These are phyloP conservation scores for Pleurotus eryngii DNA, from an alignment of 768 basidiomycete species.

Conservation along the genomic window DNA sequence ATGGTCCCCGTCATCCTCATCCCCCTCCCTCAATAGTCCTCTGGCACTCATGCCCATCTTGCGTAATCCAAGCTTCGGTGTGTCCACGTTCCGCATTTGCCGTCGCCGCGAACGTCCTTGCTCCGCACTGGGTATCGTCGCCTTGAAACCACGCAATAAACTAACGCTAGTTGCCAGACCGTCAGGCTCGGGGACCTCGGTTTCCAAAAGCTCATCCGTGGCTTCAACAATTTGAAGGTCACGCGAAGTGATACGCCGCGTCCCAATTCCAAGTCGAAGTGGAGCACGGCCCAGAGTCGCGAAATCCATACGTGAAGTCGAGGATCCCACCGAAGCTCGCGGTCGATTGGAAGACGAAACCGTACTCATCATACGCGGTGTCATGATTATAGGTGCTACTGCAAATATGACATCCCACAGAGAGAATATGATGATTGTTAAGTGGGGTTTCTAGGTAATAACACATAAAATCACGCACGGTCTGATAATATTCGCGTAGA, in stretches of 20 bases:
- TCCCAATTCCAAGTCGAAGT: constrained; percentile 57
- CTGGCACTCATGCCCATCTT: constrained; percentile 75
- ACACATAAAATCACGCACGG: constrained; percentile 42
- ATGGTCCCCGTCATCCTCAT: constrained; percentile 37
- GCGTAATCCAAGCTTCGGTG: constrained; percentile 74
- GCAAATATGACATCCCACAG: constrained; percentile 2
- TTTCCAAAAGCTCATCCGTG: constrained; percentile 68
- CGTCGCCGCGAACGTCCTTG: constrained; percentile 71
- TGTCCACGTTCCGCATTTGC: constrained; percentile 77
- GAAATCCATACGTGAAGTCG: constrained; percentile 58
- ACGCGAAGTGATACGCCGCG: constrained; percentile 72
- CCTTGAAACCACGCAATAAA: constrained; percentile 87
- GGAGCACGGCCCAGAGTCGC: constrained; percentile 79
- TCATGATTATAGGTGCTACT: constrained; percentile 92
- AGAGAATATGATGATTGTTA: not conserved
- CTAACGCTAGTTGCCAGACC: constrained; percentile 73
- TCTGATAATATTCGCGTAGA: constrained; percentile 74
- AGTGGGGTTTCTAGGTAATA: not conserved
- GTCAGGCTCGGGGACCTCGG: constrained; percentile 70
- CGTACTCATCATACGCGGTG: constrained; percentile 78
- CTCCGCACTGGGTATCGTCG: constrained; percentile 90
- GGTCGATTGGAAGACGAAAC: constrained; percentile 46
- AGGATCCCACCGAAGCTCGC: constrained; percentile 27
- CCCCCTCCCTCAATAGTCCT: constrained; percentile 62
- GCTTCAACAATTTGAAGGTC: constrained; percentile 85